phyloP scores from a whole-genome alignment of 768 basidiomycete species.

The Leccinellum rugosiceps region DNA sequence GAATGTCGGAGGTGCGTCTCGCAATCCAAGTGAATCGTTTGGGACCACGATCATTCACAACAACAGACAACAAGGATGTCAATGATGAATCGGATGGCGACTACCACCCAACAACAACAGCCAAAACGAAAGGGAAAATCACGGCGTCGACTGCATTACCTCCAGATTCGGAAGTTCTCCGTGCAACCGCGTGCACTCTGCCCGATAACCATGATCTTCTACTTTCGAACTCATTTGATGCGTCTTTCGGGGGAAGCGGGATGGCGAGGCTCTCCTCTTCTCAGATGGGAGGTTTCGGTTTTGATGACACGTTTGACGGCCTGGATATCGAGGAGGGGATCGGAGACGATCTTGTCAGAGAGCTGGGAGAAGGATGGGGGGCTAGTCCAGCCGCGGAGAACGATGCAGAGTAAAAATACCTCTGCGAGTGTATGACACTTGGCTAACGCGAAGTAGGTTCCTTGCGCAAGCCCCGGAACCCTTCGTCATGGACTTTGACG shows the following conservation, averaged over 20 bases:
- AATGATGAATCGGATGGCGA: conserved; percentile 46
- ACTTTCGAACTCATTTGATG: conserved; percentile 62
- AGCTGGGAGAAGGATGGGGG: conserved; percentile 73
- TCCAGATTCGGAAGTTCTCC: conserved; percentile 40
- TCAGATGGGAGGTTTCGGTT: conserved; percentile 45
- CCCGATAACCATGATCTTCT: conserved; percentile 68
- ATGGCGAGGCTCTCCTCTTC: conserved; percentile 49
- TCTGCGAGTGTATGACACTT: neutral
- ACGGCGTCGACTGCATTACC: conserved; percentile 22
- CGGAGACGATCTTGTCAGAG: conserved; percentile 71
- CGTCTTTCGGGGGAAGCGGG: conserved; percentile 47
- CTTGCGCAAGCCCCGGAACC: conserved; percentile 19
- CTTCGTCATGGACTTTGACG: conserved; percentile 12
- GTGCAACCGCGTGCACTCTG: conserved; percentile 61
- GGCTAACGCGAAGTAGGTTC: conserved; percentile 15
- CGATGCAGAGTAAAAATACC: conserved; percentile 12
- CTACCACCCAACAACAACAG: conserved; percentile 42
- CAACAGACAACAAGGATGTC: conserved; percentile 6
- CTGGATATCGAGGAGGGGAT: conserved; percentile 57
- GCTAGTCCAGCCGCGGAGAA: conserved; percentile 13
- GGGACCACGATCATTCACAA: neutral
- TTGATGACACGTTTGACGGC: conserved; percentile 56
- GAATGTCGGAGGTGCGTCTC: conserved; percentile 42
- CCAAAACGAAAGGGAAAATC: conserved; percentile 20
- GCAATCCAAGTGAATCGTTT: neutral